These are phyloP conservation scores for Cutaneotrichosporon sp. DNA, from an alignment of 1,284 basidiomycete genomes.

Conservation along the genomic window DNA sequence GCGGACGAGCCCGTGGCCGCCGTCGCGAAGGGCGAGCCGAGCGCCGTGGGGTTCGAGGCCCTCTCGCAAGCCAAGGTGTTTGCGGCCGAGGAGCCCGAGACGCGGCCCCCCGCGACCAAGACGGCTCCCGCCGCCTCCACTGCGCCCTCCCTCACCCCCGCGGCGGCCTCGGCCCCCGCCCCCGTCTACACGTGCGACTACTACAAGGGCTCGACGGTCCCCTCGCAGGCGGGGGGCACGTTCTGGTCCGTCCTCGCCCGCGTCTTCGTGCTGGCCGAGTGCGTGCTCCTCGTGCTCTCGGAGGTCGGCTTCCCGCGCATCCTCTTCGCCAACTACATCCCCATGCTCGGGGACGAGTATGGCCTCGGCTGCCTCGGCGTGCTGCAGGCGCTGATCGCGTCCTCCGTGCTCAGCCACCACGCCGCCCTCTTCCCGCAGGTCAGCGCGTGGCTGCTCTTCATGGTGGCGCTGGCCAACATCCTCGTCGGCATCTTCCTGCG, in stretches of 20 bases:
- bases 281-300: slow-evolving; percentile 69
- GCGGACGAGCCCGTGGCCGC: too few relatives aligned
- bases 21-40: background rate
- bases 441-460: slow-evolving; percentile 80
- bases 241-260: slow-evolving; percentile 85
- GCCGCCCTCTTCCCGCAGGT: slow-evolving; percentile 77
- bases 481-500: slow-evolving; percentile 57
- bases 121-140: background rate
- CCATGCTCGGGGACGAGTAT: slow-evolving; percentile 78
- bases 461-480: slow-evolving; percentile 79
- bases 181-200: slow-evolving; percentile 61
- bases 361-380: slow-evolving; percentile 79
- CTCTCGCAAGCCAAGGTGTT: background rate
- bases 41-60: background rate
- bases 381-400: slow-evolving; percentile 79
- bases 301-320: slow-evolving; percentile 72
- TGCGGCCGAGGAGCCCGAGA: too few relatives aligned
- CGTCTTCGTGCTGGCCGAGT: slow-evolving; percentile 74
- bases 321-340: slow-evolving; percentile 77
- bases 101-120: background rate
- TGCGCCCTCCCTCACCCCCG: too few relatives aligned
- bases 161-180: too few relatives aligned
- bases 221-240: slow-evolving; percentile 78
- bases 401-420: slow-evolving; percentile 76
- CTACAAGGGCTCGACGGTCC: slow-evolving; percentile 69